Conservation (phyloP, 192 early-diverging fungal genomes). For the Glomus cerebriforme region DNA sequence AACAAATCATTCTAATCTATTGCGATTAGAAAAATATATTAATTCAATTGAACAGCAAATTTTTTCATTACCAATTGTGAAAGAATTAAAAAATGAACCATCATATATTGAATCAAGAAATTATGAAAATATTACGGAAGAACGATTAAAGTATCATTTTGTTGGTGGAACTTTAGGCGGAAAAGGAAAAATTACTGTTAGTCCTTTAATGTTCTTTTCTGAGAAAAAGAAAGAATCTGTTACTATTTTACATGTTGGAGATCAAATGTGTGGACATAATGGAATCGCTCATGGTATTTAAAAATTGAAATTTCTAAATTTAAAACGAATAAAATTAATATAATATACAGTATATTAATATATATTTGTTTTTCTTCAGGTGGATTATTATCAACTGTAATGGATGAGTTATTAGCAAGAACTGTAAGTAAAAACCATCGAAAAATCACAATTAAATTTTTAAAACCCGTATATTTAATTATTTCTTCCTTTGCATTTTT, state of each 20-base stretch:
- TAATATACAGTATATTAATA: too few relatives aligned
- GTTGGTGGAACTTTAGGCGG: constrained; percentile 55
- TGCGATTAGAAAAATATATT: background rate
- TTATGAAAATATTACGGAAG: constrained; percentile 30
- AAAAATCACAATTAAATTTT: background rate
- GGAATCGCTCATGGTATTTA: constrained; percentile 81
- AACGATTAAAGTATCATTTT: constrained; percentile 38
- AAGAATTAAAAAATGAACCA: background rate
- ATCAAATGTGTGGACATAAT: constrained; percentile 71
- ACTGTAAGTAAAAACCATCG: constrained; percentile 26
- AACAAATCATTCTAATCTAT: background rate
- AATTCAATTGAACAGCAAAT: background rate
- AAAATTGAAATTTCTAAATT: background rate
- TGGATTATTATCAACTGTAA: constrained; percentile 30
- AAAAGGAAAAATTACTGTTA: constrained; percentile 54
- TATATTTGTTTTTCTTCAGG: background rate
- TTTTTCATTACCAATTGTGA: background rate
- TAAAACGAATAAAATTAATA: background rate
- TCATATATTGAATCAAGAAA: background rate
- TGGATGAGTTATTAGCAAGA: constrained; percentile 56
- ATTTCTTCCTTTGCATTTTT: background rate
- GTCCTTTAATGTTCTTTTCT: constrained; percentile 56
- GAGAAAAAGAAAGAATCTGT: constrained; percentile 48
- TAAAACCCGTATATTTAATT: background rate
- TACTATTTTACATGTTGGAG: constrained; percentile 67